A percentile compares a stretch with the other conserved stretches of the same genome.
Conservation (phyloP, 768 basidiomycete species). For the Dentipellis fragilis region DNA sequence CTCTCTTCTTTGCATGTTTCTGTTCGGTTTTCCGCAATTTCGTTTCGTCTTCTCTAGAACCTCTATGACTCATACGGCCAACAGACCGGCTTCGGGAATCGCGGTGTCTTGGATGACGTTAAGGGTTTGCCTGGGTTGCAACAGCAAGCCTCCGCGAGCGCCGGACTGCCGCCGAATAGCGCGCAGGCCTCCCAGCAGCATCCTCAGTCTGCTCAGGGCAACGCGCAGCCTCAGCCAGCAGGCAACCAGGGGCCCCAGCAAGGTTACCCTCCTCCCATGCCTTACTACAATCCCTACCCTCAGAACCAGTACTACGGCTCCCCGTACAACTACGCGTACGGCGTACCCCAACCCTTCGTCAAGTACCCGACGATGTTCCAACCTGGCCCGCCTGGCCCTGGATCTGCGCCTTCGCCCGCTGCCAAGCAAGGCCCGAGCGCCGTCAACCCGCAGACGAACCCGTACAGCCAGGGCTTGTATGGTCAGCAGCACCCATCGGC, state of each 20-base stretch:
- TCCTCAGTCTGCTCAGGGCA: slow-evolving; percentile 33
- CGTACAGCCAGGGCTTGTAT: slow-evolving; percentile 56
- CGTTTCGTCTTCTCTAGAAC: slow-evolving; percentile 30
- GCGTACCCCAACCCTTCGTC: slow-evolving; percentile 57
- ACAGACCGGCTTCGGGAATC: slow-evolving; percentile 52
- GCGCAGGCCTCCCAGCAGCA: slow-evolving; percentile 51
- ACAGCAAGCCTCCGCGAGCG: slow-evolving; percentile 38
- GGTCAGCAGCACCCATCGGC: slow-evolving; percentile 48
- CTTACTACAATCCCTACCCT: slow-evolving; percentile 58
- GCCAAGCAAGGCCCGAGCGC: slow-evolving; percentile 55
- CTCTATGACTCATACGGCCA: slow-evolving; percentile 59
- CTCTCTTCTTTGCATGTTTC: background rate
- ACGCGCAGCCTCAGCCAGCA: slow-evolving; percentile 47
- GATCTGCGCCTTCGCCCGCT: slow-evolving; percentile 52
- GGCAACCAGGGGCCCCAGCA: slow-evolving; percentile 57
- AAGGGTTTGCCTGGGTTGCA: slow-evolving; percentile 58
- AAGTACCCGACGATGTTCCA: slow-evolving; percentile 75
- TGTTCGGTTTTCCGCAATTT: slow-evolving; percentile 9
- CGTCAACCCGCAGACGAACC: slow-evolving; percentile 42
- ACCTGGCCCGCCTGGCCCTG: slow-evolving; percentile 58
- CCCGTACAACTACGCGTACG: slow-evolving; percentile 52
- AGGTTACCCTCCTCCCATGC: slow-evolving; percentile 47
- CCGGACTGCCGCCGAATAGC: slow-evolving; percentile 40
- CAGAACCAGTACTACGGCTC: slow-evolving; percentile 71
- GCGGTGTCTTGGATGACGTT: slow-evolving; percentile 63